Evolutionary conservation across 2,329 filamentous ascomycete species (phyloP), one percentile per base, ranked within the genome.

Genomic region (Helicocarpus griseus): DNA sequence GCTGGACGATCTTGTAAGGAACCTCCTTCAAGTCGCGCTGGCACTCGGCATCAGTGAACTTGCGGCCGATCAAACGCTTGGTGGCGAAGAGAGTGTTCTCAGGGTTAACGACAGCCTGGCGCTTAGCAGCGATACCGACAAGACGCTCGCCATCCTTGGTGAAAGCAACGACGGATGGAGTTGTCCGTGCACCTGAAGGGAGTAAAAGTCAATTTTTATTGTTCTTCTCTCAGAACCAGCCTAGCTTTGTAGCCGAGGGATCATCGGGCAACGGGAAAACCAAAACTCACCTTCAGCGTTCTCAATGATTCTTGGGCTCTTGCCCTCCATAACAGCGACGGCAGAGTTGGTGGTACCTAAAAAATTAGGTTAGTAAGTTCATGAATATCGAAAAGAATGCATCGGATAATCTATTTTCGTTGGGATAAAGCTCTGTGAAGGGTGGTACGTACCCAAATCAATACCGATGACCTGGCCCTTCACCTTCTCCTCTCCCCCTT

Each of bases 31-130:
- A 87, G 69, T 97, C 91, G 66, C 89, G 87, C 80, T 97, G 91
- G 54, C 95, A 89, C 79, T 97, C 91, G 60, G 78, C 69, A 64
- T 97, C 91, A 71, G 81, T 89, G 80, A 91, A 97, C 79, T 96
- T 96, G 72, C 91, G 88, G 68, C 91, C 91, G 72, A 97, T 96
- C 71, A 97, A 83, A 82, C 91, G 89, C 85, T 97, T 97, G 60
- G 91, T 96, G 71, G 90, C 91, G 72, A 96, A 97, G 54, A 97
- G 83, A 53, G 91, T 97, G 80, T 96, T 96, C 75, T 96, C 90
- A 55, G 91, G 91, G 80, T 97, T 97, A 66, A 97, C 90, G 63
- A 96, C 91, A 58, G 90, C 91, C 77, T 97, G 91, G 68, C 90
- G 89, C 83, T 97, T 97, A 65, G 91, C 91, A 57, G 91, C 89